Evolutionary conservation across 345 rosid genomes (phyloP).

Genomic region (Lagerstroemia speciosa): DNA sequence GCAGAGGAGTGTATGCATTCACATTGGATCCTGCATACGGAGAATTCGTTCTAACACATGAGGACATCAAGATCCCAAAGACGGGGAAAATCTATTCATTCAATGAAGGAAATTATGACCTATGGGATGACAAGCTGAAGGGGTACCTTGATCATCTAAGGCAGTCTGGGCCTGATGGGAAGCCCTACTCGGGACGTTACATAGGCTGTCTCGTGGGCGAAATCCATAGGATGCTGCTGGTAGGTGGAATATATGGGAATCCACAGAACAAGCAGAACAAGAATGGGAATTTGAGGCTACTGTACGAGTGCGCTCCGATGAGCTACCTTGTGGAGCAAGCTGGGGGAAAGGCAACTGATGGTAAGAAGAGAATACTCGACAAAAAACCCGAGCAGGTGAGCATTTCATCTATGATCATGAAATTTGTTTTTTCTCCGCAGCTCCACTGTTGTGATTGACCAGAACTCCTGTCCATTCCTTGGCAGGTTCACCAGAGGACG

Average conservation of each 20-base stretch:
- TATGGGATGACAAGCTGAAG: slow-evolving; percentile 29
- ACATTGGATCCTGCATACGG: slow-evolving; percentile 26
- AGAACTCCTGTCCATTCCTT: not conserved
- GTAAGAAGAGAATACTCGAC: slow-evolving; percentile 31
- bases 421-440: not conserved
- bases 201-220: slow-evolving; percentile 29
- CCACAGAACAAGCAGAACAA: slow-evolving; percentile 24
- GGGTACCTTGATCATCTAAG: slow-evolving; percentile 20
- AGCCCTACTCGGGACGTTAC: slow-evolving; percentile 29
- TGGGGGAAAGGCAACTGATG: slow-evolving; percentile 32
- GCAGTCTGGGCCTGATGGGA: slow-evolving; percentile 24
- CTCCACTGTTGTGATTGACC: not conserved
- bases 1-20: slow-evolving; percentile 25
- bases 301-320: slow-evolving; percentile 35
- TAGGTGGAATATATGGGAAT: slow-evolving; percentile 30
- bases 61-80: slow-evolving; percentile 27
- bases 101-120: slow-evolving; percentile 29
- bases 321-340: slow-evolving; percentile 33
- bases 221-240: slow-evolving; percentile 28
- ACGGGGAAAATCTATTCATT: slow-evolving; percentile 22
- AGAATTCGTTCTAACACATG: slow-evolving; percentile 27
- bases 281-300: slow-evolving; percentile 27
- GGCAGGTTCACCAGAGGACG: slow-evolving; percentile 32
- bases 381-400: slow-evolving; percentile 30
- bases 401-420: not conserved